Conservation (phyloP, 2,329 filamentous ascomycete species). For the Rutstroemia sp. region DNA sequence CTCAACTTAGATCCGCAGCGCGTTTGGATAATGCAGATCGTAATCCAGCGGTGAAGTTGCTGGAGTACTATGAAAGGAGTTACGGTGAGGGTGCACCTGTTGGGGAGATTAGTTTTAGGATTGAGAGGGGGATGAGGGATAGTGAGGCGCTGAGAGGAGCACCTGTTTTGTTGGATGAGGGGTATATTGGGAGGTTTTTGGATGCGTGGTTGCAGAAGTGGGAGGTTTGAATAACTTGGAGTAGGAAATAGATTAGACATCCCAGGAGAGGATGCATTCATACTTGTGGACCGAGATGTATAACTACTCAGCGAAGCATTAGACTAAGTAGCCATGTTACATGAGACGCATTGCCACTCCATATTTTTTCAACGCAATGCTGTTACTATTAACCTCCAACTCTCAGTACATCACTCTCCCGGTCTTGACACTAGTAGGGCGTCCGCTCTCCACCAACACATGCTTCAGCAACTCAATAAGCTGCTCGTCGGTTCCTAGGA, state of each 20-base stretch:
- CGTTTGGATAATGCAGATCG: constrained; percentile 33
- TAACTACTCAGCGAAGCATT: too few relatives aligned
- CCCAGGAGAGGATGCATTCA: too few relatives aligned
- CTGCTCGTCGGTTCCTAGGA: constrained; percentile 8
- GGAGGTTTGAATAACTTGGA: not conserved
- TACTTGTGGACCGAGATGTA: too few relatives aligned
- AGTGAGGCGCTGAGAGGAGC: not conserved
- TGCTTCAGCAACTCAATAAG: constrained; percentile 3
- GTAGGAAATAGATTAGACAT: too few relatives aligned
- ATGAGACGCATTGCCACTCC: too few relatives aligned
- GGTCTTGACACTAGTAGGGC: not conserved
- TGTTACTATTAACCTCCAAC: not conserved
- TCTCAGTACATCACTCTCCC: not conserved
- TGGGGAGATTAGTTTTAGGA: not conserved
- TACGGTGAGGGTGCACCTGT: not conserved
- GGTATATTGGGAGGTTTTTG: not conserved
- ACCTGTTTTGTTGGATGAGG: not conserved
- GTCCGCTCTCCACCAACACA: not conserved
- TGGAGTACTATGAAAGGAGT: not conserved
- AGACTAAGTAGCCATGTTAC: too few relatives aligned
- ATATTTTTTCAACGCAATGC: not conserved
- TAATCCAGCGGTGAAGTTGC: constrained; percentile 21
- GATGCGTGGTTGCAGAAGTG: not conserved
- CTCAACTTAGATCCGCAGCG: constrained; percentile 32
- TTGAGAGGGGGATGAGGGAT: not conserved